Conservation (phyloP, 2,329 filamentous ascomycete species). For the Aspergillus costaricaensis region DNA sequence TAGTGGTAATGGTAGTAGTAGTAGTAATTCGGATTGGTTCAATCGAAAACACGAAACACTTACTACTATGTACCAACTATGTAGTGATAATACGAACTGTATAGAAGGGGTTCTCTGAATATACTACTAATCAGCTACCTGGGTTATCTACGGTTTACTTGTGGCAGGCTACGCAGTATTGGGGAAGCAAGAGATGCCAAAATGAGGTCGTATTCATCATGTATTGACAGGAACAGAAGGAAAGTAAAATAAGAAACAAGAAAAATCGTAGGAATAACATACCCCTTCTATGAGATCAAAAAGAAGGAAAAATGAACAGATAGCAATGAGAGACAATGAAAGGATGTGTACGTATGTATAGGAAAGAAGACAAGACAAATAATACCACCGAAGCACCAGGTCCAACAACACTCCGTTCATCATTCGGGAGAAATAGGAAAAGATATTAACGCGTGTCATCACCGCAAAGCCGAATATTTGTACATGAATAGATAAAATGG, state of each 20-base stretch:
- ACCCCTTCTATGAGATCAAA: background rate
- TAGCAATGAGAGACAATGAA: background rate
- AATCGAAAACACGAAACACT: too few species aligned
- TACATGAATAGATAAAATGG: conserved; percentile 1
- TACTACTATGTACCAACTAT: too few species aligned
- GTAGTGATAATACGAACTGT: too few species aligned
- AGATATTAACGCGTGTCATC: background rate
- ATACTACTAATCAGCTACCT: too few species aligned
- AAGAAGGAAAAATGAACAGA: background rate
- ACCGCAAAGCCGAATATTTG: background rate
- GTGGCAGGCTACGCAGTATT: background rate
- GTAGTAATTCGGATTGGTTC: too few species aligned
- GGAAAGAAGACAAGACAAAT: background rate
- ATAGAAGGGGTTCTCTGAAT: too few species aligned
- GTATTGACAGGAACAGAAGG: background rate
- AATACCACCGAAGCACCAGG: background rate
- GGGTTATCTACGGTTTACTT: background rate
- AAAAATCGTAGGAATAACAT: background rate
- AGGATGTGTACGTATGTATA: background rate
- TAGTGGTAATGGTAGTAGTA: too few species aligned
- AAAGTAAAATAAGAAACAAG: background rate
- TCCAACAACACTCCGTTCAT: background rate
- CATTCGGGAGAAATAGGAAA: background rate
- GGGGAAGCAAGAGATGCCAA: background rate
- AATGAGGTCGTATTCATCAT: background rate